Percentiles rank a stretch among this genome's conserved stretches.
Conservation (phyloP, 306 rosid species). For the Chamaecrista fasciculata region DNA sequence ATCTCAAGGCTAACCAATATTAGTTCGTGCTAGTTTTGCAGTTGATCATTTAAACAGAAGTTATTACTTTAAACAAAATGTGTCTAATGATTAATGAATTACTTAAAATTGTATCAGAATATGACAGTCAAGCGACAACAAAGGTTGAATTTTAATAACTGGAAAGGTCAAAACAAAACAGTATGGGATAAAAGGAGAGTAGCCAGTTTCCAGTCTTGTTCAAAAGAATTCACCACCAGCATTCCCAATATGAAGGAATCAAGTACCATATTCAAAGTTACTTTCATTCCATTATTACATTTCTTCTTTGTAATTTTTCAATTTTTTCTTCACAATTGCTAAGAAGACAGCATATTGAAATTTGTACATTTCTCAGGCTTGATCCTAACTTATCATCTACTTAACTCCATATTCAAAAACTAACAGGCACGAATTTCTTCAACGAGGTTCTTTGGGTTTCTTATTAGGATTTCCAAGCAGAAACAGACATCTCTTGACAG, state of each 20-base stretch:
- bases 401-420: not conserved
- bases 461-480: not conserved
- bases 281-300: not conserved
- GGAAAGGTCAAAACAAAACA: not conserved
- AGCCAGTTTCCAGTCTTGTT: not conserved
- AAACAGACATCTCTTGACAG: slow-evolving; percentile 7
- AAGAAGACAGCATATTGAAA: not conserved
- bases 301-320: not conserved
- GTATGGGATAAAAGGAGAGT: slow-evolving; percentile 2
- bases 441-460: not conserved
- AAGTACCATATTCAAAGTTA: slow-evolving; percentile 9
- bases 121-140: not conserved
- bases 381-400: not conserved
- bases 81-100: not conserved
- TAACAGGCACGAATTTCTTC: not conserved
- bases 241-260: slow-evolving; percentile 9
- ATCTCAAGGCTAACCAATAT: slow-evolving; percentile 16
- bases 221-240: slow-evolving; percentile 8
- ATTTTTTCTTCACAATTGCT: not conserved
- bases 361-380: slow-evolving; percentile 4
- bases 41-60: not conserved
- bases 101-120: not conserved
- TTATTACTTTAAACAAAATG: not conserved
- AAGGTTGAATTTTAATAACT: not conserved
- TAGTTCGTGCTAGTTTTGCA: not conserved